These are phyloP conservation scores for Clitoria ternatea DNA, from an alignment of 306 rosid genomes.

Conservation along the genomic window DNA sequence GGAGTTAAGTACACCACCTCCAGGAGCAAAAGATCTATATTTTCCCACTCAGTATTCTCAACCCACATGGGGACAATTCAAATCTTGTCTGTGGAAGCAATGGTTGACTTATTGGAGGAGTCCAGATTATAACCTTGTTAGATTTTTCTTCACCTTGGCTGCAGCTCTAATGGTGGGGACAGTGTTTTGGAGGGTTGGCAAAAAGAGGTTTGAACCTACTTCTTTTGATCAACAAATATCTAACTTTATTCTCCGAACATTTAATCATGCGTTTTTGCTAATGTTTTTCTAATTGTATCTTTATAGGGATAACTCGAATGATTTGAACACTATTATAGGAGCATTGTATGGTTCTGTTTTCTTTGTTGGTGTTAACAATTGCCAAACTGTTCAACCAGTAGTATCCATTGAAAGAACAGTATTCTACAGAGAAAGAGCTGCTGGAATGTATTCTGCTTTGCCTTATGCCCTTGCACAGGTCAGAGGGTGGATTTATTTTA, in stretches of 20 bases:
- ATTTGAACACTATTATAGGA: conserved; percentile 60
- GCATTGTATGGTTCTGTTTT: conserved; percentile 75
- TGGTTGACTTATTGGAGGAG: conserved; percentile 93
- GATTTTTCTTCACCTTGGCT: conserved; percentile 68
- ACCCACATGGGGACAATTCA: conserved; percentile 67
- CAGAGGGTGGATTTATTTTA: neutral
- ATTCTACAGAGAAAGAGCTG: conserved; percentile 85
- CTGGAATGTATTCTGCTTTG: conserved; percentile 89
- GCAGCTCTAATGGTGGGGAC: conserved; percentile 77
- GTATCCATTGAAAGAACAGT: conserved; percentile 79
- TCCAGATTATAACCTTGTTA: conserved; percentile 90
- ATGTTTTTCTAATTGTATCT: neutral
- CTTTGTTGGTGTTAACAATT: conserved; percentile 78
- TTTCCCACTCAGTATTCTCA: conserved; percentile 66
- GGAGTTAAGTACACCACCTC: conserved; percentile 56
- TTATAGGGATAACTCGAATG: conserved; percentile 45
- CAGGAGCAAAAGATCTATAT: conserved; percentile 56
- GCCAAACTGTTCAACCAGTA: conserved; percentile 83
- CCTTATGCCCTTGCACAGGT: conserved; percentile 93
- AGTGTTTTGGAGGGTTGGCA: conserved; percentile 80
- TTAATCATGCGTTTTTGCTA: neutral
- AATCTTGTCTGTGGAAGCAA: conserved; percentile 86
- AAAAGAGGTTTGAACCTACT: conserved; percentile 45
- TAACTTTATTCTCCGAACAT: neutral
- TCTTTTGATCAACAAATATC: neutral